Base-by-base conservation (phyloP, 345 rosid genomes). In the Geranium brycei region DNA sequence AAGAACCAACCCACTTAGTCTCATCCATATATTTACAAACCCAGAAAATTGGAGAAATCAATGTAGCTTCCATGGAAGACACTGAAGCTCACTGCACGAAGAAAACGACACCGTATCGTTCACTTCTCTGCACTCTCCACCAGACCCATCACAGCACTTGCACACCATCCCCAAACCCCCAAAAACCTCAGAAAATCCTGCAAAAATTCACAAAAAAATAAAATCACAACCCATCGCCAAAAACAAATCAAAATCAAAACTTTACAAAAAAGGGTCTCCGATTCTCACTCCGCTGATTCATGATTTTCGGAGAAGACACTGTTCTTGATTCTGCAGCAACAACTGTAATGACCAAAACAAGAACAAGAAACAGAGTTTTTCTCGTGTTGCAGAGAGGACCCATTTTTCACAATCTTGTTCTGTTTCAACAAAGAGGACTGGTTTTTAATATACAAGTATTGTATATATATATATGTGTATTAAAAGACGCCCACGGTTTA, bases 61-160 rank as follows among this genome's bases (percentile, higher is more conserved):
- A 15, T 61, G 11, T 15, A 68, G 65, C 69, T 78, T 82, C 87
- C 89, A 85, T 0, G 89, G 87, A 62, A 68, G 72, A 67, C 87
- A 82, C 59, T 75, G 79, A 30, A 77, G 77, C 19, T 78, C 62
- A 30, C 74, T 57, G 64, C 89, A 85, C 38, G 82, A 62, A 7
- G 77, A 75, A 0, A 68, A 71, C 85, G 82, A 77, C 4, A 72
- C 62, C 57, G 41, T 28, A 57, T 59, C 72, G 0, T 2, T 13
- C 3, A 13, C 11, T 11, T 47, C 53, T 32, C 62, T 60, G 74
- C 87, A 85, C 35, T 73, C 81, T 19, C 73, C 74, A 58, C 66
- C 78, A 31, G 1, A 40, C 3, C 58, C 73, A 47, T 79, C 76
- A 38, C 91, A 85, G 59, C 87, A 85, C 71, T 85, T 79, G 77